These are phyloP conservation scores for Sesbania bispinosa DNA, from an alignment of 306 rosid genomes.

Conservation along the genomic window DNA sequence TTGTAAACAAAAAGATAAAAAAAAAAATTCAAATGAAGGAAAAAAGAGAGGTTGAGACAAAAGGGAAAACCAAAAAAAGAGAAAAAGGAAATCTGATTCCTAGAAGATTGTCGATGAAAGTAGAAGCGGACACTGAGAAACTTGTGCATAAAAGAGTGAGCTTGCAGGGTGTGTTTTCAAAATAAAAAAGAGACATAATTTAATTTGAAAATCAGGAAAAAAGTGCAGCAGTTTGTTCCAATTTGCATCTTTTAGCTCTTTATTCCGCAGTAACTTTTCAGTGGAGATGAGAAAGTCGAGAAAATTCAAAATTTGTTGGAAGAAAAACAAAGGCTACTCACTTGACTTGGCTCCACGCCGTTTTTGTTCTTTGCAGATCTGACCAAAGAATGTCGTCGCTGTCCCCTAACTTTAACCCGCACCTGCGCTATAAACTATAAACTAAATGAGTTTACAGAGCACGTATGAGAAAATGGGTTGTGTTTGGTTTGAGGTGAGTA, in stretches of 20 bases:
- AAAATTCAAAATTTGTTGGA: slow-evolving; percentile 12
- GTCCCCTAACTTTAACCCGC: background rate
- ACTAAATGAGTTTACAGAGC: too few species aligned
- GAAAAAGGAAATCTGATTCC: slow-evolving; percentile 43
- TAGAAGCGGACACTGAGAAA: slow-evolving; percentile 47
- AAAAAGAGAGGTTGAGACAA: slow-evolving; percentile 8
- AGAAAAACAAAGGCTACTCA: slow-evolving; percentile 11
- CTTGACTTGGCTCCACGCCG: slow-evolving; percentile 29
- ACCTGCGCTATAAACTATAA: too few species aligned
- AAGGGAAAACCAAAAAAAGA: background rate
- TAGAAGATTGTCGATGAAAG: slow-evolving; percentile 72
- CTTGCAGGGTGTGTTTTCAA: slow-evolving; percentile 41
- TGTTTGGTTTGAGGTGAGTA: too few species aligned
- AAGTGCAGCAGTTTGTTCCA: slow-evolving; percentile 27
- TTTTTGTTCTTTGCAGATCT: slow-evolving; percentile 51
- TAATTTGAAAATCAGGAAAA: too few species aligned
- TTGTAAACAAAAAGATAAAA: too few species aligned
- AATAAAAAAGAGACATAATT: too few species aligned
- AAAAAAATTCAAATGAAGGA: slow-evolving; percentile 22
- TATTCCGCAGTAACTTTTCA: slow-evolving; percentile 34
- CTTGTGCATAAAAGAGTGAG: slow-evolving; percentile 43
- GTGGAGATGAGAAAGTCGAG: slow-evolving; percentile 27
- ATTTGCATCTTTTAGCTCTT: slow-evolving; percentile 47
- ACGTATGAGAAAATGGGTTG: background rate
- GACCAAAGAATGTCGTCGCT: slow-evolving; percentile 30